Base-by-base conservation (phyloP, 352 stramenopile genomes). In the Globisporangium alternatum region DNA sequence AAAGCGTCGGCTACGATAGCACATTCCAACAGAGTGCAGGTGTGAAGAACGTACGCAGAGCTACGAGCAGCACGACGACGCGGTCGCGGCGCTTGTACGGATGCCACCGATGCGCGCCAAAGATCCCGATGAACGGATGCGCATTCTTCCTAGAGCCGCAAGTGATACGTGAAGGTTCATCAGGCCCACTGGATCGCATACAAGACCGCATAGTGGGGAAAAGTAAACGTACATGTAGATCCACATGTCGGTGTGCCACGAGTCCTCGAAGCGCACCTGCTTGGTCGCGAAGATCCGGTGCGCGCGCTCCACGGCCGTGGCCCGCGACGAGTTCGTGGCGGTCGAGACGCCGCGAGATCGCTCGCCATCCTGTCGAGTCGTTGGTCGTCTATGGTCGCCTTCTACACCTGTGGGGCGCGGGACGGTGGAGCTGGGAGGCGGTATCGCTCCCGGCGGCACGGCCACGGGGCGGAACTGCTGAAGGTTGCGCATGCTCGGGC, bases 1-100 rank as follows among this genome's bases (percentile, higher is more conserved):
- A 21, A 2, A 55, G 22, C 0, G 22, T 12, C 25, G 31, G 31
- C 31, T 37, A 7, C 19, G 70, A 13, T 52, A n/a, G 43, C n/a
- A 31, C 17, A 35, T n/a, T 35, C 17, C 47, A 17, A 19, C 4
- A 37, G 17, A 15, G 13, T 35, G 6, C 5, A 33, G 21, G 22
- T 5, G 8, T 10, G 31, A 9, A 37, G 5, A n/a, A 83, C 78
- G 60, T 76, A 88, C 78, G 9, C 39, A 87, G 47, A 0, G 74
- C 68, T 45, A 79, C 67, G 17, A 83, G 33, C 7, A 89, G 67
- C 57, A 87, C 78, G 52, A 89, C 64, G 22, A 72, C 53, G 25
- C 80, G 80, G 37, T 87, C 80, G 6, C 68, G 60, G 4, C 71
- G 70, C 48, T 80, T 83, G 69, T 77, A 87, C 58, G 80, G 78